Base-by-base conservation (phyloP, 202 grass and related monocot genomes). In the Zoysia matrella region DNA sequence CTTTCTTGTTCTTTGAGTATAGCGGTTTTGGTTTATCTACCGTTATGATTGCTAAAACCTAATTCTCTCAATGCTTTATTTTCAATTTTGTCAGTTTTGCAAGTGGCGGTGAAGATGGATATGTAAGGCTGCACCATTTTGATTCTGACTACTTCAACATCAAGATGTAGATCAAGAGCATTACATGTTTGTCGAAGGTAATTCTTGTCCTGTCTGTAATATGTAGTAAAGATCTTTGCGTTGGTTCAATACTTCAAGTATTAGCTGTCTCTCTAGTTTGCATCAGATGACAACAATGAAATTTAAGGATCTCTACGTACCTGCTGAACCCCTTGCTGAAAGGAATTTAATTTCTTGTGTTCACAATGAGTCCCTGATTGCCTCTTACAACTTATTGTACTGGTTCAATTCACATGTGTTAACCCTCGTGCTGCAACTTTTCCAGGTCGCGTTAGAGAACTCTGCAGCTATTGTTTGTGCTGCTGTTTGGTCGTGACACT, bases 81-180 rank as follows among this genome's bases (percentile, higher is more conserved):
- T 22, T 22, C 22, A 22, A 22, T 22, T 22, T 22, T 22, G 22
- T 22, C 22, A 22, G 22, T 22, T 22, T 22, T 22, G 22, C 22
- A 22, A 22, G 22, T 22, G 22, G 22, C 22, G 22, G 22, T 22
- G 22, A 22, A 22, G 22, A 22, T 22, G 22, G 22, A 22, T 22
- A 22, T 22, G 22, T 22, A 22, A 22, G 22, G 22, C 22, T 22
- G 22, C 22, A 22, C 22, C 22, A 22, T 22, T 22, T 22, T 22
- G 22, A 22, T 22, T 22, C 22, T 22, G 22, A 22, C 22, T 22
- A 99, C 83, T 96, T 92, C 87, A 95, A 83, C 75, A 90, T 92
- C 52, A 89, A 88, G 58, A 90, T 96, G 84, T 96, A 87, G 76
- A 47, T 41, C 11, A 15, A 10, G 5, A 44, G 69, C 43, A 22